Percentiles rank a stretch among this genome's conserved stretches.
Conservation (phyloP, 179 eudicot species). For the Amaranthus tricolor region DNA sequence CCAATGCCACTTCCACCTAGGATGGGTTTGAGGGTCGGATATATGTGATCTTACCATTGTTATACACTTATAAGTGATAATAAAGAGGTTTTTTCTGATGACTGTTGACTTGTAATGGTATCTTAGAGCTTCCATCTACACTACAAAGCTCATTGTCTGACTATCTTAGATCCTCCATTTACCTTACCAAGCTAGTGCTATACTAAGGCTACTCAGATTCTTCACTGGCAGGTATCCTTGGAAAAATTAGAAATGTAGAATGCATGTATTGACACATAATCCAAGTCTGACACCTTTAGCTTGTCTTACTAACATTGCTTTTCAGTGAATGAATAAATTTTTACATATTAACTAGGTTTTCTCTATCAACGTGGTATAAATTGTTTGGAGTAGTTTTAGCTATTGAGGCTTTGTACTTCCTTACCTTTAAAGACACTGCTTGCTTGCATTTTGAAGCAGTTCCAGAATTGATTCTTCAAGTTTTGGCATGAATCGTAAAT, state of each 20-base stretch:
- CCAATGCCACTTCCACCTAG: too few species aligned
- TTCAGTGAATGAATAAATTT: neutral
- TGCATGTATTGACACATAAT: neutral
- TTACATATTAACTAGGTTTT: conserved; percentile 8
- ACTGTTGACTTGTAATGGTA: conserved; percentile 1
- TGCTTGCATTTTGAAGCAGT: conserved; percentile 7
- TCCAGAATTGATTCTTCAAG: conserved; percentile 6
- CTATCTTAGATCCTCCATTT: neutral
- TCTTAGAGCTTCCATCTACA: neutral
- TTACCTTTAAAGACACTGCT: neutral
- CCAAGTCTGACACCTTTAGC: neutral
- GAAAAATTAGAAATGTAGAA: neutral
- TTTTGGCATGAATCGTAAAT: conserved; percentile 4
- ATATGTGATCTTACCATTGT: too few species aligned
- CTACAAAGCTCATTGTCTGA: too few species aligned
- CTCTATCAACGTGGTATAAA: neutral
- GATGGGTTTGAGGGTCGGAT: too few species aligned
- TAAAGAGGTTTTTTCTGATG: too few species aligned
- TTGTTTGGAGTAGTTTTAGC: neutral
- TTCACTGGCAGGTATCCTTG: neutral
- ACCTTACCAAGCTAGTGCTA: neutral
- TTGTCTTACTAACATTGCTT: neutral
- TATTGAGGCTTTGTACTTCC: neutral
- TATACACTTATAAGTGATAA: too few species aligned
- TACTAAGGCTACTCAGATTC: neutral